A percentile compares a stretch with the other conserved stretches of the same genome.
phyloP scores from a whole-genome alignment of 805 yeast species.

The Lachancea fermentati region DNA sequence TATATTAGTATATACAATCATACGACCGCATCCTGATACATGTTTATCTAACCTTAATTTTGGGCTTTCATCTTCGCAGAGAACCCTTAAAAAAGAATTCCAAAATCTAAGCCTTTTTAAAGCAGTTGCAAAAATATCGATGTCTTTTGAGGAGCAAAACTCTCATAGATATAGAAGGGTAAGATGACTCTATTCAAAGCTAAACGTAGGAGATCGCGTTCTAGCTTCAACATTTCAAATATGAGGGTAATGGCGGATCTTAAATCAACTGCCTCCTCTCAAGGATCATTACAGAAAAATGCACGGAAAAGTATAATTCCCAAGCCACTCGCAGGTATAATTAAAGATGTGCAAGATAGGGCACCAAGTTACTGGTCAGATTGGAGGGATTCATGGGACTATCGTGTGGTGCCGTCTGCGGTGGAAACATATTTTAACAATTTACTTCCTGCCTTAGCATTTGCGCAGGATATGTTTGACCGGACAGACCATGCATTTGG shows the following conservation, averaged over 20 bases:
- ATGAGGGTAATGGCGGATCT: background rate
- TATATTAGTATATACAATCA: too few relatives aligned
- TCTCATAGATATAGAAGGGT: too few relatives aligned
- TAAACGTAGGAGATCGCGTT: too few relatives aligned
- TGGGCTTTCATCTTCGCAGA: background rate
- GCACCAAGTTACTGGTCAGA: slow-evolving; percentile 69
- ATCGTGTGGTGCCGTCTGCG: slow-evolving; percentile 82
- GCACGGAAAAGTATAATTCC: slow-evolving; percentile 16
- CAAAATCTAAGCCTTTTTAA: background rate
- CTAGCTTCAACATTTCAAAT: background rate
- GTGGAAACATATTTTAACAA: slow-evolving; percentile 84
- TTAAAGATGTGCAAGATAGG: slow-evolving; percentile 33
- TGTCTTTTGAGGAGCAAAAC: too few relatives aligned
- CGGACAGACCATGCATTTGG: slow-evolving; percentile 84
- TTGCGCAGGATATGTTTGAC: slow-evolving; percentile 96
- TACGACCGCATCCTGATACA: too few relatives aligned
- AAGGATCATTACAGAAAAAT: background rate
- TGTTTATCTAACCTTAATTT: background rate
- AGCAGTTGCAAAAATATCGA: background rate
- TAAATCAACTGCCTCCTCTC: background rate
- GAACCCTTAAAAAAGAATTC: background rate
- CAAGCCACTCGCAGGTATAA: slow-evolving; percentile 31
- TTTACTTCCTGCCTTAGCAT: slow-evolving; percentile 87
- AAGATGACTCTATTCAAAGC: too few relatives aligned
- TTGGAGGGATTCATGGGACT: slow-evolving; percentile 76